phyloP scores from a whole-genome alignment of 192 early-diverging fungal species.

The Chytriomyces sp. region DNA sequence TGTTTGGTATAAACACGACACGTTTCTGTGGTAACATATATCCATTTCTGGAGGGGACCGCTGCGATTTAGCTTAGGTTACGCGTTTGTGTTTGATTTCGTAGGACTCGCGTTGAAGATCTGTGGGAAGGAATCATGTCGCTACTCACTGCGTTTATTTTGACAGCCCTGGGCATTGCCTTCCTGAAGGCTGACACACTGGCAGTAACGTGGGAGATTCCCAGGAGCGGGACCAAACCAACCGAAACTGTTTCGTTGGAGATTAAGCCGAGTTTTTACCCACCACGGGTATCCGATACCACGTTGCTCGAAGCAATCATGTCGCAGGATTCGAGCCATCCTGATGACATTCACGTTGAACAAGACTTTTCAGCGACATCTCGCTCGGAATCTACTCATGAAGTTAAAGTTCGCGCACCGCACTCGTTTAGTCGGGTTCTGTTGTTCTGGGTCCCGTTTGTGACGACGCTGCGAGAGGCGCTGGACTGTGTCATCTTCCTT shows the following conservation, averaged over 20 bases:
- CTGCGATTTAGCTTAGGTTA: not conserved
- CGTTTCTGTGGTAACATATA: slow-evolving; percentile 46
- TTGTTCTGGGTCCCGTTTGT: slow-evolving; percentile 86
- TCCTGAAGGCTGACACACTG: slow-evolving; percentile 75
- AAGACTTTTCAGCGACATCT: not conserved
- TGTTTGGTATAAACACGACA: slow-evolving; percentile 67
- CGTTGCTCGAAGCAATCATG: not conserved
- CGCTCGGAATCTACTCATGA: not conserved
- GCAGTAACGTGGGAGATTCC: slow-evolving; percentile 72
- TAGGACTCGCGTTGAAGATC: slow-evolving; percentile 52
- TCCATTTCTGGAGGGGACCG: not conserved
- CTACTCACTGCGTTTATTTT: slow-evolving; percentile 80
- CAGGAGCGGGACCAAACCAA: not conserved
- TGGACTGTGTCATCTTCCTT: slow-evolving; percentile 88
- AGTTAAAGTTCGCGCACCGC: not conserved
- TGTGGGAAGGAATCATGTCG: slow-evolving; percentile 86
- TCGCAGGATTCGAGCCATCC: not conserved
- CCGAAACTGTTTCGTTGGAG: not conserved
- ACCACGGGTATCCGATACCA: not conserved
- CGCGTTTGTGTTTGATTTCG: not conserved
- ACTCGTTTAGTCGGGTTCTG: slow-evolving; percentile 53
- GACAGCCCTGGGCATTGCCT: slow-evolving; percentile 79
- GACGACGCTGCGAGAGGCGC: slow-evolving; percentile 83
- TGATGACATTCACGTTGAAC: not conserved
- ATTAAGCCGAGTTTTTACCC: too few relatives aligned